Base-by-base conservation (phyloP, 306 rosid genomes). In the Crataegus laevigata region DNA sequence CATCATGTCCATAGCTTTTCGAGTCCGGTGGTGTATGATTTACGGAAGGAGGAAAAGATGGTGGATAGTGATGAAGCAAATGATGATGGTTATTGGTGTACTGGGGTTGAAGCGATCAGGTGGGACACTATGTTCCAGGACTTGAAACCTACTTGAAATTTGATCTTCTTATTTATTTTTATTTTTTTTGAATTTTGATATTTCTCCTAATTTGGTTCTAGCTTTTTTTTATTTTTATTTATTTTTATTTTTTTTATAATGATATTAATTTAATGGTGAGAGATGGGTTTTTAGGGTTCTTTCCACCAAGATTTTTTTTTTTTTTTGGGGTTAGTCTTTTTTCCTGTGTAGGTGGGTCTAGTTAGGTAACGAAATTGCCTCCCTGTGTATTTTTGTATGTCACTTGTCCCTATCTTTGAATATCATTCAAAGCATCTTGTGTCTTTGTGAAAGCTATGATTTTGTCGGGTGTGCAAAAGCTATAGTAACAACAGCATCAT, bases 91-190 rank as follows among this genome's bases (percentile, higher is more conserved):
- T 86, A 89, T 73, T 89, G 93, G 96, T 84, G 85, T 19, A 87
- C 85, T 55, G 91, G 90, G 30, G 86, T 87, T 81, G 91, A 91
- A 87, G 93, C 90, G 79, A 87, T 94, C 83, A 91, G 90, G 88
- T 91, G 97, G 97, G 96, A 90, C 83, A 69, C 94, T 24, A 78
- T 94, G 98, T 94, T 94, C 71, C 92, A 91, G 69, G 90, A 94
- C 83, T 88, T 94, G 75, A 90, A 86, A 88, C 97, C 97, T 72
- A 93, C 94, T 63, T 93, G 76, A 87, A 71, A 22, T 66, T 26
- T 22, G 34, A 7, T 6, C 5, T 51, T 17, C n/a, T n/a, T n/a
- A n/a, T n/a, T n/a, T n/a, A n/a, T 21, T 2, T 75, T 30, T 19
- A 34, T 24, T 22, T 25, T 51, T 51, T 51, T 45, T 17, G 12